phyloP scores from a whole-genome alignment of 2,329 filamentous ascomycete genomes.

The Fusarium longipes region DNA sequence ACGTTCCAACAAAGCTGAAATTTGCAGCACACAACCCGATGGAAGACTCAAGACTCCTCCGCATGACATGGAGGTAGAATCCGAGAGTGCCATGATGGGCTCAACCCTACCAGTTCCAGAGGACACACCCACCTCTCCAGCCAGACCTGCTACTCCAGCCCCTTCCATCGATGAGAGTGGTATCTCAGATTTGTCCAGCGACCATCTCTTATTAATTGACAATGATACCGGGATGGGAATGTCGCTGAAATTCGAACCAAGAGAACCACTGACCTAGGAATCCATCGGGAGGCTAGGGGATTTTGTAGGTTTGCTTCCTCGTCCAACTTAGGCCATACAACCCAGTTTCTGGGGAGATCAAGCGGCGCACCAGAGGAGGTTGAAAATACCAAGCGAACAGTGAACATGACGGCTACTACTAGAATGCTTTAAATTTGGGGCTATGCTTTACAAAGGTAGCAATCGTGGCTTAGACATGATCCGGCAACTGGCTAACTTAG shows the following conservation, averaged over 20 bases:
- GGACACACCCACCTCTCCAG: background rate
- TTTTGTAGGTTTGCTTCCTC: background rate
- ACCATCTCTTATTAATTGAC: background rate
- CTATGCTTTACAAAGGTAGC: background rate
- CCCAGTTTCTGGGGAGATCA: background rate
- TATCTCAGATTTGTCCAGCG: background rate
- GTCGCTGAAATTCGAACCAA: constrained; percentile 5
- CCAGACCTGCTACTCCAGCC: background rate
- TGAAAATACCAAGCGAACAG: background rate
- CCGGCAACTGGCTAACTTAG: background rate
- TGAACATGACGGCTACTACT: background rate
- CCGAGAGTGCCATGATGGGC: background rate
- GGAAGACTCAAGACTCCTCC: background rate
- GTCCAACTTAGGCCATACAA: background rate
- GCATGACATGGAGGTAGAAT: background rate
- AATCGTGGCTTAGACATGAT: background rate
- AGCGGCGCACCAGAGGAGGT: background rate
- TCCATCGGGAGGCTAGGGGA: background rate
- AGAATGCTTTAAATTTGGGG: background rate
- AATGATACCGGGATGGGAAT: background rate
- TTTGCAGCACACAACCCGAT: background rate
- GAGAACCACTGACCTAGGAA: background rate
- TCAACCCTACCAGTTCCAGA: background rate
- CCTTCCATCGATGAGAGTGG: background rate
- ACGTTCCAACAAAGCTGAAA: background rate